Percentiles rank a stretch among this genome's conserved stretches.
Conservation (phyloP, 2,329 filamentous ascomycete genomes). For the Claviceps pazoutovae region DNA sequence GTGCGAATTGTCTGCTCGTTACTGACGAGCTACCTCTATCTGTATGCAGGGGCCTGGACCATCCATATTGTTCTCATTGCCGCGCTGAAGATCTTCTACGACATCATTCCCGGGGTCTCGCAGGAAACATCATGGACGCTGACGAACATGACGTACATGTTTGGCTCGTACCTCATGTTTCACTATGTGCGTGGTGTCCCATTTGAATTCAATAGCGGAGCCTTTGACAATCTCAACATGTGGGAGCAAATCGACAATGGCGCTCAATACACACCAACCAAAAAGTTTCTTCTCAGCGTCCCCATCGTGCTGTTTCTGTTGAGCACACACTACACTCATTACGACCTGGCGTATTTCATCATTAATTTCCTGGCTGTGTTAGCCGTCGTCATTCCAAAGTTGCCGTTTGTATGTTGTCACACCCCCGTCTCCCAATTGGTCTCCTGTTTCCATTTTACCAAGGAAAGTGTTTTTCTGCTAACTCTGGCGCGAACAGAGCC, state of each 20-base stretch:
- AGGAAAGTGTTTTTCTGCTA: slow-evolving; percentile 9
- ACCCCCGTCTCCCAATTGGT: not conserved
- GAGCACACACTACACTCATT: slow-evolving; percentile 98
- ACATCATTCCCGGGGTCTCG: slow-evolving; percentile 88
- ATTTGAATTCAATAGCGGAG: slow-evolving; percentile 96
- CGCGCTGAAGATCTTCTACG: slow-evolving; percentile 88
- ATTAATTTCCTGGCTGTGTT: slow-evolving; percentile 93
- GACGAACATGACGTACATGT: slow-evolving; percentile 98
- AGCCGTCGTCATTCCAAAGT: slow-evolving; percentile 87
- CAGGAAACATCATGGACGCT: slow-evolving; percentile 98
- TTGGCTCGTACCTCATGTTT: slow-evolving; percentile 98
- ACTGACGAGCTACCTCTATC: not conserved
- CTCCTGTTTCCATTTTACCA: not conserved
- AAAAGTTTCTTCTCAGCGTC: slow-evolving; percentile 93
- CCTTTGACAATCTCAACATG: slow-evolving; percentile 99
- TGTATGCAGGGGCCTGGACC: slow-evolving; percentile 71
- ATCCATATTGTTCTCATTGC: slow-evolving; percentile 92
- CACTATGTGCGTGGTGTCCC: slow-evolving; percentile 96
- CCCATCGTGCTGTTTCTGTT: slow-evolving; percentile 89
- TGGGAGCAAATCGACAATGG: slow-evolving; percentile 99
- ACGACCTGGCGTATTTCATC: slow-evolving; percentile 90
- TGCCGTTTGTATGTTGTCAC: slow-evolving; percentile 65
- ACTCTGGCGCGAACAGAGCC: slow-evolving; percentile 39
- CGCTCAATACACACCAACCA: slow-evolving; percentile 94
- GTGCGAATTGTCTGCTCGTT: not conserved